phyloP scores from a whole-genome alignment of 805 yeast genomes.

The Teunomyces aglyptinius region DNA sequence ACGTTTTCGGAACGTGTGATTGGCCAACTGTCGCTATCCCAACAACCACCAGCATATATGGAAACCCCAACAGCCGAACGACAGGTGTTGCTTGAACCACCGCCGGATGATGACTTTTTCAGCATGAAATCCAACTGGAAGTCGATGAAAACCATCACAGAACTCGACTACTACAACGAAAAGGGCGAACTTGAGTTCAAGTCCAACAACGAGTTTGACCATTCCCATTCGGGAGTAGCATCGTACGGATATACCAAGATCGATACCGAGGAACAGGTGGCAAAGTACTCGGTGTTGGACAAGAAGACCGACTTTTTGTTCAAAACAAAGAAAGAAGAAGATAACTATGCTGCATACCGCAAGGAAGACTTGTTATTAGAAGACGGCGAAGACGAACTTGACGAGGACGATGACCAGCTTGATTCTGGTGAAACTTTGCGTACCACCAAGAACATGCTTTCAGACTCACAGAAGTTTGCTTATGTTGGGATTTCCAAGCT shows the following conservation, averaged over 20 bases:
- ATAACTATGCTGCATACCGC: conserved; percentile 16
- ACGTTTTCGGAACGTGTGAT: conserved; percentile 6
- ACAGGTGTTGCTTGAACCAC: not conserved
- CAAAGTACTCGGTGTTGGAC: conserved; percentile 55
- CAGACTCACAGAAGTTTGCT: conserved; percentile 85
- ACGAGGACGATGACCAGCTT: conserved; percentile 36
- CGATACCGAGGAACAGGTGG: conserved; percentile 82
- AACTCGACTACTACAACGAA: conserved; percentile 75
- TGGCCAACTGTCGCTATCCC: not conserved
- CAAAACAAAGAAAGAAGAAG: conserved; percentile 21
- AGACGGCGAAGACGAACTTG: conserved; percentile 27
- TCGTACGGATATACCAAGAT: conserved; percentile 84
- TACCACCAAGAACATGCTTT: conserved; percentile 75
- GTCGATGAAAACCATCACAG: conserved; percentile 79
- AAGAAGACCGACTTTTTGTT: conserved; percentile 54
- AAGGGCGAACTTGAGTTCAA: conserved; percentile 61
- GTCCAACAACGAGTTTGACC: conserved; percentile 17
- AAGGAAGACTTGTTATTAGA: conserved; percentile 4
- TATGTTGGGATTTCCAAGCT: conserved; percentile 84
- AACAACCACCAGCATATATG: not conserved
- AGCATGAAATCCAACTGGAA: conserved; percentile 64
- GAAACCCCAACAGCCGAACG: not conserved
- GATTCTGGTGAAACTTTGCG: conserved; percentile 65
- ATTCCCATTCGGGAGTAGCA: conserved; percentile 38
- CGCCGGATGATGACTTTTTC: conserved; percentile 24